Evolutionary conservation across 805 yeast species (phyloP).

Genomic region (Maudiozyma barnettii): DNA sequence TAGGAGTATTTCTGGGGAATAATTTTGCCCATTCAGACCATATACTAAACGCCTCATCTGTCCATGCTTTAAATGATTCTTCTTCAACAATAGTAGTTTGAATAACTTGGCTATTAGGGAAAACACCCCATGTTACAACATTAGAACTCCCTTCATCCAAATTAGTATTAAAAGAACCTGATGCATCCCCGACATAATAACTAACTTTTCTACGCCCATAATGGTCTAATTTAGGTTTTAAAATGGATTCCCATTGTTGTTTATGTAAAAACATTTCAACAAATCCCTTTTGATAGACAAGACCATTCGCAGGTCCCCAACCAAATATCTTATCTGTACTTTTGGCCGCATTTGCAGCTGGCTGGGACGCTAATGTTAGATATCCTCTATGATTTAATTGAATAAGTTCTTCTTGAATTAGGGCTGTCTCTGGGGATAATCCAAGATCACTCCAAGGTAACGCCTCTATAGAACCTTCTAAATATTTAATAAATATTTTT

Average conservation of each 20-base stretch:
- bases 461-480: constrained; percentile 63
- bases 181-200: constrained; percentile 63
- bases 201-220: constrained; percentile 42
- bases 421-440: constrained; percentile 78
- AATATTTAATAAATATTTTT: constrained; percentile 57
- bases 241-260: constrained; percentile 49
- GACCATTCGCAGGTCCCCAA: constrained; percentile 93
- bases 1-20: constrained; percentile 43
- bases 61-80: constrained; percentile 92
- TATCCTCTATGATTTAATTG: constrained; percentile 63
- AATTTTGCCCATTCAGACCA: constrained; percentile 89
- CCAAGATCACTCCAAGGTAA: constrained; percentile 91
- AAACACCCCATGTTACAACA: constrained; percentile 97
- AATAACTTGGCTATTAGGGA: constrained; percentile 79
- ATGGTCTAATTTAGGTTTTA: constrained; percentile 44
- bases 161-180: constrained; percentile 52
- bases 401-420: constrained; percentile 85
- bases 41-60: constrained; percentile 85
- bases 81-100: constrained; percentile 90
- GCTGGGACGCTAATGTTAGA: constrained; percentile 92
- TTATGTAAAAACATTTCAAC: constrained; percentile 81
- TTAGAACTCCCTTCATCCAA: constrained; percentile 47
- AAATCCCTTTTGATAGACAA: constrained; percentile 86
- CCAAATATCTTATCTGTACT: constrained; percentile 87
- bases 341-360: constrained; percentile 72